Conservation (phyloP, 305 asterid species). For the Fraxinus platypoda region DNA sequence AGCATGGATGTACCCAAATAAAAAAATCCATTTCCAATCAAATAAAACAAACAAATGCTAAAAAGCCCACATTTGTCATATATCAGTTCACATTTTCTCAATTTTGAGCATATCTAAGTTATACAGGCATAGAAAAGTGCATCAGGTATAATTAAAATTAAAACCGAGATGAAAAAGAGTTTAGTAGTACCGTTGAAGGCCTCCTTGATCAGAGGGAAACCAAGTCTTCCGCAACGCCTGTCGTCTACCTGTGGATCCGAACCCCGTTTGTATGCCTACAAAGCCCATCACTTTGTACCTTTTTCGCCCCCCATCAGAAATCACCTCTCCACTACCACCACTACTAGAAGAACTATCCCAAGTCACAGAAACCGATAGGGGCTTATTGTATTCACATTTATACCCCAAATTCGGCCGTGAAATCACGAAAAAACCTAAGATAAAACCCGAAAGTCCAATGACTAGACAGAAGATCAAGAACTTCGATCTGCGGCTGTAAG, state of each 20-base stretch:
- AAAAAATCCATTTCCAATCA: not conserved
- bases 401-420: conserved; percentile 40
- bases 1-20: not conserved
- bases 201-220: conserved; percentile 86
- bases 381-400: conserved; percentile 50
- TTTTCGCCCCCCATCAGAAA: conserved; percentile 42
- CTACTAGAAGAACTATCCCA: conserved; percentile 61
- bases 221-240: conserved; percentile 75
- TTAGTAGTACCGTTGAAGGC: conserved; percentile 60
- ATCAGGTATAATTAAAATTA: not conserved
- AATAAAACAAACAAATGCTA: not conserved
- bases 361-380: conserved; percentile 64
- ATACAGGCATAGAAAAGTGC: not conserved
- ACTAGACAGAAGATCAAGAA: conserved; percentile 37
- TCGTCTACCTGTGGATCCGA: conserved; percentile 76
- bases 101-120: not conserved
- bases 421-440: conserved; percentile 49
- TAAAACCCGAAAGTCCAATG: conserved; percentile 49
- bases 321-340: conserved; percentile 22
- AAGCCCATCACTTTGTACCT: conserved; percentile 89
- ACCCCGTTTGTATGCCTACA: conserved; percentile 94
- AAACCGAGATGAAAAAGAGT: not conserved
- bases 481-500: conserved; percentile 56
- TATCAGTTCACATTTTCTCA: not conserved
- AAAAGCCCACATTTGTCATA: not conserved